Evolutionary conservation across 495 filamentous ascomycete species (phyloP).

Genomic region (Penicillium turbatum): DNA sequence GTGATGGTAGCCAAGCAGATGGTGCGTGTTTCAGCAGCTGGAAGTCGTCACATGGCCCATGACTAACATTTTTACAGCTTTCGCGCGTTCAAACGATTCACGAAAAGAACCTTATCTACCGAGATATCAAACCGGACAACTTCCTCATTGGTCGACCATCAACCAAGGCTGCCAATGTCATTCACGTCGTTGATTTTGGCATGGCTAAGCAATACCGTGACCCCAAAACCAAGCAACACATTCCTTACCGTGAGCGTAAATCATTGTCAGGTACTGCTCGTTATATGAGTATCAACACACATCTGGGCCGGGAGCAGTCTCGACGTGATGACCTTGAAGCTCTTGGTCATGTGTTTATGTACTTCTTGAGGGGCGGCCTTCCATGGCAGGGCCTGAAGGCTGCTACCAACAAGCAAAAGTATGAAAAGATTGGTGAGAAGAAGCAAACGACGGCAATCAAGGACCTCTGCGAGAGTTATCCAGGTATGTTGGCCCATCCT

Average conservation of each 20-base stretch:
- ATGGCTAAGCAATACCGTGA: slow-evolving; percentile 99
- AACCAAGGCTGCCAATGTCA: slow-evolving; percentile 92
- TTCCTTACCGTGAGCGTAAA: slow-evolving; percentile 96
- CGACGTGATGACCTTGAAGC: slow-evolving; percentile 95
- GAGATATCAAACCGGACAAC: slow-evolving; percentile 99
- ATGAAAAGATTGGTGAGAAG: slow-evolving; percentile 99
- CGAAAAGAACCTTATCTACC: slow-evolving; percentile 99
- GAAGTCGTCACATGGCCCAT: not conserved
- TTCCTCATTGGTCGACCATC: slow-evolving; percentile 95
- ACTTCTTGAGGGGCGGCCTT: slow-evolving; percentile 92
- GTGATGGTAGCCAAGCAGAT: slow-evolving; percentile 99
- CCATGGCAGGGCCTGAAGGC: slow-evolving; percentile 99
- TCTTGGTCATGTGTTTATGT: slow-evolving; percentile 98
- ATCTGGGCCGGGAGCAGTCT: slow-evolving; percentile 94
- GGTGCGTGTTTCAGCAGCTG: slow-evolving; percentile 50
- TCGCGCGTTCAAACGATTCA: slow-evolving; percentile 99
- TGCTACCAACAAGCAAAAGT: slow-evolving; percentile 99
- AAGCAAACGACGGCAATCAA: slow-evolving; percentile 97
- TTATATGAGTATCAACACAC: slow-evolving; percentile 99
- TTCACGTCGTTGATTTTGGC: slow-evolving; percentile 98
- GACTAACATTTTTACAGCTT: slow-evolving; percentile 51
- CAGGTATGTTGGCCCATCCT: slow-evolving; percentile 48
- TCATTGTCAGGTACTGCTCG: slow-evolving; percentile 94
- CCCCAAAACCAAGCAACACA: slow-evolving; percentile 99
- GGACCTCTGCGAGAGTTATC: slow-evolving; percentile 94